phyloP scores from a whole-genome alignment of 2,329 filamentous ascomycete species.

The Aspergillus puulaauensis region DNA sequence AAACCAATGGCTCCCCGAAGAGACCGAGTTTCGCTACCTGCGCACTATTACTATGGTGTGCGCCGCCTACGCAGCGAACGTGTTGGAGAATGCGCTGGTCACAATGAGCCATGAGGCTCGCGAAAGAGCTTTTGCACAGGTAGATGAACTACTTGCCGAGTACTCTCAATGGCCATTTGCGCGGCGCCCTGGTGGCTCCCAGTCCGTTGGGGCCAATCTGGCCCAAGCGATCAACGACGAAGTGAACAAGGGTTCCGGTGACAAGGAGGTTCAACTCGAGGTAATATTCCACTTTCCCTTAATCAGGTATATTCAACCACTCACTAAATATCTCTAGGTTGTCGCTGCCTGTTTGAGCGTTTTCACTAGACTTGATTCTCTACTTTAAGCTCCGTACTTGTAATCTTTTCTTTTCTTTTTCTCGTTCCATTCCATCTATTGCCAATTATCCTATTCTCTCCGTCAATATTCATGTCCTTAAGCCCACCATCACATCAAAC shows the following conservation, averaged over 20 bases:
- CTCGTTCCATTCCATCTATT: slow-evolving; percentile 6
- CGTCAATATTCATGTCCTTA: background rate
- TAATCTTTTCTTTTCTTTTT: slow-evolving; percentile 8
- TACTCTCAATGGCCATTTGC: slow-evolving; percentile 98
- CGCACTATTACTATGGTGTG: slow-evolving; percentile 96
- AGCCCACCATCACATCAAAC: slow-evolving; percentile 1
- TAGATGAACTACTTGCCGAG: slow-evolving; percentile 90
- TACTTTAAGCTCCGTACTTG: slow-evolving; percentile 60
- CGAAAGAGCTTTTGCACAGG: slow-evolving; percentile 93
- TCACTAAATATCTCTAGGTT: slow-evolving; percentile 49
- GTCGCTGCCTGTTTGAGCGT: slow-evolving; percentile 95
- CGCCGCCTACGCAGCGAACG: slow-evolving; percentile 95
- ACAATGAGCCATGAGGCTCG: slow-evolving; percentile 91
- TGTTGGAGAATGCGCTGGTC: slow-evolving; percentile 94
- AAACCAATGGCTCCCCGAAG: slow-evolving; percentile 88
- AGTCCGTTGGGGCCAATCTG: slow-evolving; percentile 89
- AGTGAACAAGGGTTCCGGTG: slow-evolving; percentile 72
- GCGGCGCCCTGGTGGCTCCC: slow-evolving; percentile 69
- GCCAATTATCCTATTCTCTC: slow-evolving; percentile 6
- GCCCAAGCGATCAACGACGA: slow-evolving; percentile 86
- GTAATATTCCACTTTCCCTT: slow-evolving; percentile 52
- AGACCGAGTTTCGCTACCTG: slow-evolving; percentile 89
- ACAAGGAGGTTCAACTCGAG: slow-evolving; percentile 95
- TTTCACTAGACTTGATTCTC: slow-evolving; percentile 93
- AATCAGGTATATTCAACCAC: background rate